Conservation (phyloP, 1,284 basidiomycete species). For the Testicularia cyperi region DNA sequence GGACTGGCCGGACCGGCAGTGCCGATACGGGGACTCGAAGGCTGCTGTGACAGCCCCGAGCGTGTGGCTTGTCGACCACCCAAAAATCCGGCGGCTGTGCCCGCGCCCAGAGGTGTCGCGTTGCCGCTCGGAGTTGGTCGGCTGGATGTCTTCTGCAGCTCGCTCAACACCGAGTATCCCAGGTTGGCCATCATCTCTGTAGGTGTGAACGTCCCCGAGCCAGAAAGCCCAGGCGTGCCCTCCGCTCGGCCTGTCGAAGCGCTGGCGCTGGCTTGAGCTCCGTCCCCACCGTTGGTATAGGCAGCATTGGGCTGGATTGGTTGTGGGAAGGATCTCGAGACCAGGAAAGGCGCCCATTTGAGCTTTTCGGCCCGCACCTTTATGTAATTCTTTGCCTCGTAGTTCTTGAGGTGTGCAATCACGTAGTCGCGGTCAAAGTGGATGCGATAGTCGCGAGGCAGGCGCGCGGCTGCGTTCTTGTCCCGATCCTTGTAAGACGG, state of each 20-base stretch:
- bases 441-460: slow-evolving; percentile 77
- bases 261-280: no score
- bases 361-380: slow-evolving; percentile 79
- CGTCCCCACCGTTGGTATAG: slow-evolving; percentile 3
- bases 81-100: slow-evolving; percentile 16
- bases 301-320: slow-evolving; percentile 4
- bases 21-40: no score
- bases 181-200: slow-evolving; percentile 32
- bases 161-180: slow-evolving; percentile 28
- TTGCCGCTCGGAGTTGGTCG: slow-evolving; percentile 2
- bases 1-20: neutral
- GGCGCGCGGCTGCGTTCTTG: slow-evolving; percentile 62
- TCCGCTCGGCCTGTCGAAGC: no score
- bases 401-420: slow-evolving; percentile 69
- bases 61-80: neutral
- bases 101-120: slow-evolving; percentile 7
- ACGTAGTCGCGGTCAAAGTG: slow-evolving; percentile 74
- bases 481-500: slow-evolving; percentile 34
- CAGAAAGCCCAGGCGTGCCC: slow-evolving; percentile 16
- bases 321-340: slow-evolving; percentile 64
- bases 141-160: slow-evolving; percentile 20
- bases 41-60: neutral
- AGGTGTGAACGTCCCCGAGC: slow-evolving; percentile 18
- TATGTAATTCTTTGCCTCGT: slow-evolving; percentile 79
- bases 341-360: slow-evolving; percentile 91